A percentile compares a stretch with the other conserved stretches of the same genome.
phyloP scores from a whole-genome alignment of 768 basidiomycete genomes.

The Boletus pseudopeckii region DNA sequence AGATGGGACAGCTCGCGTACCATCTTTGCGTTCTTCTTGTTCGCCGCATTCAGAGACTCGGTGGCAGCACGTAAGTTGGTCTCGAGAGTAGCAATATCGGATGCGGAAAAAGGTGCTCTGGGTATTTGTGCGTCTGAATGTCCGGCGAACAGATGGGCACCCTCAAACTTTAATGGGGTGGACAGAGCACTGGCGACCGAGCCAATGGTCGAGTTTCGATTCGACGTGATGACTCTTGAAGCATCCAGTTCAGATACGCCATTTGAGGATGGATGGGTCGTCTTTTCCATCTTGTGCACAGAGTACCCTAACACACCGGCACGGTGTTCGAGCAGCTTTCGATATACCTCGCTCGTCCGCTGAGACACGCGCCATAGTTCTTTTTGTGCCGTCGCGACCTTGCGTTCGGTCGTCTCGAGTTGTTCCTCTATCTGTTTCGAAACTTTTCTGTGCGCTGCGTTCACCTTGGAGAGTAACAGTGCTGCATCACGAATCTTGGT shows the following conservation, averaged over 20 bases:
- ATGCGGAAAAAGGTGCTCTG: slow-evolving; percentile 41
- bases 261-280: slow-evolving; percentile 31
- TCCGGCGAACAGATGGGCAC: slow-evolving; percentile 82
- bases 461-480: slow-evolving; percentile 66
- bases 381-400: slow-evolving; percentile 65
- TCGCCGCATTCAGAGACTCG: slow-evolving; percentile 53
- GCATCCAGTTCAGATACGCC: slow-evolving; percentile 35
- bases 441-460: slow-evolving; percentile 50
- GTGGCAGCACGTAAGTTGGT: slow-evolving; percentile 61
- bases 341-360: slow-evolving; percentile 58
- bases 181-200: slow-evolving; percentile 43
- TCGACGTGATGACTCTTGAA: slow-evolving; percentile 54
- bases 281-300: slow-evolving; percentile 65
- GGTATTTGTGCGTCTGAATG: slow-evolving; percentile 63
- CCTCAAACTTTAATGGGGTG: slow-evolving; percentile 66
- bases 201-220: slow-evolving; percentile 49
- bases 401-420: slow-evolving; percentile 67
- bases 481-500: slow-evolving; percentile 89
- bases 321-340: slow-evolving; percentile 73
- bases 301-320: slow-evolving; percentile 76
- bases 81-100: slow-evolving; percentile 54
- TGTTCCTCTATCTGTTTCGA: slow-evolving; percentile 69
- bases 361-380: slow-evolving; percentile 70
- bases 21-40: slow-evolving; percentile 59
- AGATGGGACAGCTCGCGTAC: slow-evolving; percentile 59